A percentile compares a stretch with the other conserved stretches of the same genome.
Evolutionary conservation across 371 early-diverging fungal genomes (phyloP).

Genomic region (Rhizopus delemar): DNA sequence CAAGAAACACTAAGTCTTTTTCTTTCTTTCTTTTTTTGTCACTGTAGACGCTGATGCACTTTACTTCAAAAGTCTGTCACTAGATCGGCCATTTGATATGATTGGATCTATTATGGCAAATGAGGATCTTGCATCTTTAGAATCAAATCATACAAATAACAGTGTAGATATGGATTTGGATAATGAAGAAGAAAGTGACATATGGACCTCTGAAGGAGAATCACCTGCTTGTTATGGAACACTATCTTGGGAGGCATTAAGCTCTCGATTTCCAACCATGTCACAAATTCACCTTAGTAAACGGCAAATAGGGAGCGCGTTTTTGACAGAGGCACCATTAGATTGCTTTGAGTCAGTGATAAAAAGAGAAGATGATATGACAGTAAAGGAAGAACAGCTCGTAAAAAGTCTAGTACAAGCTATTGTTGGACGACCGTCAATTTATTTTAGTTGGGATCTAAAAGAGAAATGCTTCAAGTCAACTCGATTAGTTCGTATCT

Average conservation of each 20-base stretch:
- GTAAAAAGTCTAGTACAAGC: slow-evolving; percentile 26
- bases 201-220: slow-evolving; percentile 7
- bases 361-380: slow-evolving; percentile 6
- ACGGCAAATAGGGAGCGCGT: slow-evolving; percentile 34
- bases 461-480: slow-evolving; percentile 6
- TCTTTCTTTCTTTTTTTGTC: background rate
- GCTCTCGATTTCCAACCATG: slow-evolving; percentile 11
- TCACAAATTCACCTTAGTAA: slow-evolving; percentile 14
- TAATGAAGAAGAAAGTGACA: slow-evolving; percentile 13
- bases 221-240: slow-evolving; percentile 7
- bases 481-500: slow-evolving; percentile 30
- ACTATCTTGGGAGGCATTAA: slow-evolving; percentile 24
- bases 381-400: slow-evolving; percentile 22
- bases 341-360: slow-evolving; percentile 36
- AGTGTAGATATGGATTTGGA: background rate
- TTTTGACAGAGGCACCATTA: slow-evolving; percentile 42
- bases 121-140: background rate
- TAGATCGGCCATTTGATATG: slow-evolving; percentile 2
- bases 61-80: slow-evolving; percentile 1
- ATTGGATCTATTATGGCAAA: background rate
- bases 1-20: background rate
- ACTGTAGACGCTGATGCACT: slow-evolving; percentile 1
- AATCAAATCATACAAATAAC: background rate
- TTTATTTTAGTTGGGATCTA: slow-evolving; percentile 35
- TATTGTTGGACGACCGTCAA: slow-evolving; percentile 33